phyloP scores from a whole-genome alignment of 305 asterid genomes.

The Solanum hybrid region DNA sequence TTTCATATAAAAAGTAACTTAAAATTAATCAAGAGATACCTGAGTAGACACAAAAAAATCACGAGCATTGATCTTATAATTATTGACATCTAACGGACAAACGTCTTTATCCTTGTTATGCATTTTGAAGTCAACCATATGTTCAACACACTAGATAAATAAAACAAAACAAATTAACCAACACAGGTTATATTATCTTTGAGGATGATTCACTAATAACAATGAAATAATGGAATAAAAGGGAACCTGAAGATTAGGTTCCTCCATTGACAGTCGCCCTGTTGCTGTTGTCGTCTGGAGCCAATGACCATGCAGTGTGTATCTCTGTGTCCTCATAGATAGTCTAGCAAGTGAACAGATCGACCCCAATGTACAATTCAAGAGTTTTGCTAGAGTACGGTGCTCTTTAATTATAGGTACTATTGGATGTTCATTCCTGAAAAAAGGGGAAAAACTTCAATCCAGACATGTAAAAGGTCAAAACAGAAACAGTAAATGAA shows the following conservation, averaged over 20 bases:
- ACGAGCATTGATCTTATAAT: conserved; percentile 73
- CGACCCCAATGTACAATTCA: conserved; percentile 84
- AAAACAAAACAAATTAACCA: background rate
- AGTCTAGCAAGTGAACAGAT: conserved; percentile 88
- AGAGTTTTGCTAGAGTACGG: conserved; percentile 79
- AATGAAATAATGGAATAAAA: background rate
- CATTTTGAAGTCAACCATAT: conserved; percentile 76
- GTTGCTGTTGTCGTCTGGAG: conserved; percentile 98
- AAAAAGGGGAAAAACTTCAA: conserved; percentile 15
- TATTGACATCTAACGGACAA: conserved; percentile 28
- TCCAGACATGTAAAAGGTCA: conserved; percentile 1
- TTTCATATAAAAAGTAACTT: background rate
- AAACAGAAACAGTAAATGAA: conserved; percentile 13
- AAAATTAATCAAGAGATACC: conserved; percentile 39
- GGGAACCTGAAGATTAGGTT: conserved; percentile 94
- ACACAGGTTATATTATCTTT: background rate
- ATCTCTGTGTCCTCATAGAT: conserved; percentile 70
- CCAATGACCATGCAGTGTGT: conserved; percentile 97
- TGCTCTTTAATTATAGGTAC: conserved; percentile 89
- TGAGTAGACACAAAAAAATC: conserved; percentile 80
- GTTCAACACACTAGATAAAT: conserved; percentile 73
- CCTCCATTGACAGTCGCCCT: conserved; percentile 96
- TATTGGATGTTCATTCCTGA: conserved; percentile 90
- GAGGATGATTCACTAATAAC: background rate
- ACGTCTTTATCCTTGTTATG: conserved; percentile 24